Evolutionary conservation across 2,329 filamentous ascomycete species (phyloP).

Genomic region (Cladosporium cucumerinum): DNA sequence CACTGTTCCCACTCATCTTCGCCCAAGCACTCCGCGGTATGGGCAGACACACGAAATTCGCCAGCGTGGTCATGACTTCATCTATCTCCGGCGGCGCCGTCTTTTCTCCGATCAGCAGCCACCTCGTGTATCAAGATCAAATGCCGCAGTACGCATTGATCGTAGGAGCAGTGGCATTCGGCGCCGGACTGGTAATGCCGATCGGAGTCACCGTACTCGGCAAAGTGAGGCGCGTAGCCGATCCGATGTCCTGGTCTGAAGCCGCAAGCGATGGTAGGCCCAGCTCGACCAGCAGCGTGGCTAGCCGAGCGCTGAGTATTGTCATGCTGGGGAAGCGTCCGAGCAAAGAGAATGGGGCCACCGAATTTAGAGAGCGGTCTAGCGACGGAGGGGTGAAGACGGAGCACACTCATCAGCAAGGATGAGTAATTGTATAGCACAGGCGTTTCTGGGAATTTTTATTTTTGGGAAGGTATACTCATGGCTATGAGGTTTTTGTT

Average conservation of each 20-base stretch:
- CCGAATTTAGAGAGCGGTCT: conserved; percentile 27
- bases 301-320: conserved; percentile 33
- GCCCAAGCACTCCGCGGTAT: conserved; percentile 57
- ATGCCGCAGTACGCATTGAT: conserved; percentile 50
- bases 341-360: conserved; percentile 20
- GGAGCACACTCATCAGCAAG: not conserved
- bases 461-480: not conserved
- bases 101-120: conserved; percentile 55
- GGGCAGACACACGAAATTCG: conserved; percentile 57
- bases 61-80: conserved; percentile 51
- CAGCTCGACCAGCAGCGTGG: conserved; percentile 29
- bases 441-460: not conserved
- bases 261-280: conserved; percentile 20
- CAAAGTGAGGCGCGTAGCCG: conserved; percentile 48
- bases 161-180: conserved; percentile 52
- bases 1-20: conserved; percentile 58
- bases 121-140: conserved; percentile 39
- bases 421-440: not conserved
- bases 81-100: conserved; percentile 54
- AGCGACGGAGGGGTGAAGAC: not conserved
- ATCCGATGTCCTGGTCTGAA: conserved; percentile 29
- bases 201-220: conserved; percentile 52
- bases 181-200: conserved; percentile 51
- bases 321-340: conserved; percentile 29
- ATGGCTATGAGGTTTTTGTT: not conserved